Conservation (phyloP, 768 basidiomycete species). For the Termitomyces sp. region DNA sequence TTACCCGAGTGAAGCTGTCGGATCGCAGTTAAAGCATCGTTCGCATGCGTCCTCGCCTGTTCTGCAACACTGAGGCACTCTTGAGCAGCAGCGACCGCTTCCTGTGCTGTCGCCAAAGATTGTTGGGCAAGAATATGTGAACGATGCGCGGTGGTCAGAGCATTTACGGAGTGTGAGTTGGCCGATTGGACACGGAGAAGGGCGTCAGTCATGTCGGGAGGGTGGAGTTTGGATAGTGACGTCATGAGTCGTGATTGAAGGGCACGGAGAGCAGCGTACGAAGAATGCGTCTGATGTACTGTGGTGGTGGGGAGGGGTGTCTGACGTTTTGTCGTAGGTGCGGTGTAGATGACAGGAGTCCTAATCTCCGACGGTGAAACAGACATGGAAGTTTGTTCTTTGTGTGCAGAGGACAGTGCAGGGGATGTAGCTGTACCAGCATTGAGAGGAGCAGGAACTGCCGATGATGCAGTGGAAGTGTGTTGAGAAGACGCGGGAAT, state of each 20-base stretch:
- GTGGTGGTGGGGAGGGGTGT: background rate
- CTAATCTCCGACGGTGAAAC: background rate
- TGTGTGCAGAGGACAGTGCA: background rate
- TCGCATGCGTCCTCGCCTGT: constrained; percentile 20
- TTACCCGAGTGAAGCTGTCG: constrained; percentile 15
- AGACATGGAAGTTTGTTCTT: background rate
- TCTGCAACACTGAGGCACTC: constrained; percentile 25
- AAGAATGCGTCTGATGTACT: constrained; percentile 4
- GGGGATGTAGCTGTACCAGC: background rate
- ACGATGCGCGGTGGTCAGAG: constrained; percentile 25
- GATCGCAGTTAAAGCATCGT: constrained; percentile 24
- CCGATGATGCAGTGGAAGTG: background rate
- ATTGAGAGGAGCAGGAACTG: background rate
- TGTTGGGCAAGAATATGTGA: constrained; percentile 30
- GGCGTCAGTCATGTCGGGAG: constrained; percentile 18
- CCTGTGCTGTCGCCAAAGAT: constrained; percentile 26
- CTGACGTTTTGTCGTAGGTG: background rate
- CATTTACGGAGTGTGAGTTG: constrained; percentile 23
- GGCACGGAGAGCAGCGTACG: constrained; percentile 19
- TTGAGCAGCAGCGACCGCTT: constrained; percentile 27
- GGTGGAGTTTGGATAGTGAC: constrained; percentile 21
- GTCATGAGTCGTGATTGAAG: constrained; percentile 23
- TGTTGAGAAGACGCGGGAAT: background rate
- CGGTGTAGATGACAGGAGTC: background rate
- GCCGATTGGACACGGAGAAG: constrained; percentile 24